phyloP scores from a whole-genome alignment of 345 rosid species.

The Melaleuca alternifolia region DNA sequence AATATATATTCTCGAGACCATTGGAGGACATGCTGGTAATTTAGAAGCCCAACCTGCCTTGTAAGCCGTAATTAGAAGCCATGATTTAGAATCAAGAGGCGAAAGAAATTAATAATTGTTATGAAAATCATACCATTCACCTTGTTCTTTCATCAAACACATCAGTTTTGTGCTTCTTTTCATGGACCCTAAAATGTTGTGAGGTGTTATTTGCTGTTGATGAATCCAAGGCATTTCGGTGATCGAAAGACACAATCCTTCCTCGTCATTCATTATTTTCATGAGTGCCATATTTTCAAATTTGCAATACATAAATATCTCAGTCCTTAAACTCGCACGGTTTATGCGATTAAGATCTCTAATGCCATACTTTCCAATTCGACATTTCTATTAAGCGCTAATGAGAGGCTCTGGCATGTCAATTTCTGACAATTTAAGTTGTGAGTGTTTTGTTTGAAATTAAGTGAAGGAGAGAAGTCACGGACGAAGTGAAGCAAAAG shows the following conservation, averaged over 20 bases:
- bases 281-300: not conserved
- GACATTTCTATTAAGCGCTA: not conserved
- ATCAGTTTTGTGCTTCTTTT: not conserved
- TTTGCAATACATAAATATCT: not conserved
- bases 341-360: not conserved
- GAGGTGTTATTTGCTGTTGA: not conserved
- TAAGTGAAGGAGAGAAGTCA: not conserved
- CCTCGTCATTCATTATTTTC: not conserved
- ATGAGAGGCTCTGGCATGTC: not conserved
- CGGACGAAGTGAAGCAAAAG: not conserved
- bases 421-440: not conserved
- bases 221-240: not conserved
- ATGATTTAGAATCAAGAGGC: not conserved
- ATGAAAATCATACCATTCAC: no score
- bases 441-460: not conserved
- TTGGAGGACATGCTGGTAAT: not conserved
- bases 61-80: not conserved
- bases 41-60: not conserved
- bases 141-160: not conserved
- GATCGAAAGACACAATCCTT: not conserved
- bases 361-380: not conserved
- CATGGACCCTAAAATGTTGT: no score
- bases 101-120: not conserved
- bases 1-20: no score
- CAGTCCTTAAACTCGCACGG: not conserved